These are phyloP conservation scores for Fraxinus latifolia DNA, from an alignment of 305 asterid species.

Conservation along the genomic window DNA sequence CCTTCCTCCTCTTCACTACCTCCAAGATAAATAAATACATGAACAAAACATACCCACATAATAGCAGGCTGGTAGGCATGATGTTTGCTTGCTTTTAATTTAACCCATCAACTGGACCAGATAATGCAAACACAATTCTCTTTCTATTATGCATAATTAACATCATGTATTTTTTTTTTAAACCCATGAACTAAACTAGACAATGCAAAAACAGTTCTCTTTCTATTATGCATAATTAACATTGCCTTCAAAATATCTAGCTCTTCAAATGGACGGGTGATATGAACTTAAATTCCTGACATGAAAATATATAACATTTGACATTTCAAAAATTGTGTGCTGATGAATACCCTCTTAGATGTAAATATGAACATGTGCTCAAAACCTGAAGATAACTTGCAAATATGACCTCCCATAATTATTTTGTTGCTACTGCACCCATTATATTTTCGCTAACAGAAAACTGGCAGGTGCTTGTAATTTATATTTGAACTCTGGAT, in stretches of 20 bases:
- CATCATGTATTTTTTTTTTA: neutral
- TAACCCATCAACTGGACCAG: neutral
- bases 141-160: neutral
- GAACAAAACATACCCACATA: neutral
- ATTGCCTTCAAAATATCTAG: neutral
- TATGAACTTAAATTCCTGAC: neutral
- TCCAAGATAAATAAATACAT: neutral
- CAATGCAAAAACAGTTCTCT: neutral
- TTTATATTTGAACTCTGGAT: neutral
- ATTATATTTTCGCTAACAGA: neutral
- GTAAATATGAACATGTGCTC: neutral
- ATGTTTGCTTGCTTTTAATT: neutral
- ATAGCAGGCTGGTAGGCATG: neutral
- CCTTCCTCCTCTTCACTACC: neutral
- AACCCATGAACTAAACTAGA: neutral
- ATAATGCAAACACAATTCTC: neutral
- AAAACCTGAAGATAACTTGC: neutral
- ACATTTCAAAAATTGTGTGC: neutral
- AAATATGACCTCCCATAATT: neutral
- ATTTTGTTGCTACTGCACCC: neutral
- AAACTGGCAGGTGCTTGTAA: neutral
- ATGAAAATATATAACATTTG: neutral
- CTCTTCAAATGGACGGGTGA: neutral
- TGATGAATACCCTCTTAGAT: neutral
- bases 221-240: neutral